Base-by-base conservation (phyloP, 2,329 filamentous ascomycete genomes). In the Fusarium falciforme region DNA sequence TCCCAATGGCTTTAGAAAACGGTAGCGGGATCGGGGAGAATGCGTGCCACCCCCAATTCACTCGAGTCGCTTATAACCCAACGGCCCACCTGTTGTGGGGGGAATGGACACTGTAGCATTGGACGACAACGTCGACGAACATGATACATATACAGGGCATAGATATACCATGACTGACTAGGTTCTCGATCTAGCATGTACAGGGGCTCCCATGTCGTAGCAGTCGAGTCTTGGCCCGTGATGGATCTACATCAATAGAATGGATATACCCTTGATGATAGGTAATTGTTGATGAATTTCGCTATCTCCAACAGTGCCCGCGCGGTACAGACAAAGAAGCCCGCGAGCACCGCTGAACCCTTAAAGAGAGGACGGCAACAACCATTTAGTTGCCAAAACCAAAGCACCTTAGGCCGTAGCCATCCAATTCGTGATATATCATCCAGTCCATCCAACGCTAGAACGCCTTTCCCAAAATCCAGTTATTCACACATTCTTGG, bases 351-450 rank as follows among this genome's bases (percentile, higher is more conserved):
- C 9, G 22, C 60, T 31, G 31, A 61, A 44, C 20, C 40, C 47
- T 52, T 27, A 78, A 52, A 52, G 76, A 77, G 60, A 63, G 72
- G 59, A 77, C 64, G 55, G 70, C 38, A 72, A 67, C 72, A 38
- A 57, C 49, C 6, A 33, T 12, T 22, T 31, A 44, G 70, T 67
- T 52, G 62, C 71, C 65, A 58, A 55, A 40, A 52, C 55, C 10
- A 27, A 59, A 58, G 12, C 36, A 66, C 52, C 36, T 17, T 33
- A 9, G 27, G 49, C 42, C 57, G 38, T 59, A 29, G 42, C 65
- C 59, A 64, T 31, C 61, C 61, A 67, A 29, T 72, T 74, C 72
- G 49, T 74, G 49, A 74, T 25, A 69, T 55, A 68, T 72, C 47
- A 64, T 60, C 38, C 71, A 40, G n/a, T 31, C 47, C 29, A 54